These are phyloP conservation scores for Pythium aquatile DNA, from an alignment of 352 stramenopile species.

Conservation along the genomic window DNA sequence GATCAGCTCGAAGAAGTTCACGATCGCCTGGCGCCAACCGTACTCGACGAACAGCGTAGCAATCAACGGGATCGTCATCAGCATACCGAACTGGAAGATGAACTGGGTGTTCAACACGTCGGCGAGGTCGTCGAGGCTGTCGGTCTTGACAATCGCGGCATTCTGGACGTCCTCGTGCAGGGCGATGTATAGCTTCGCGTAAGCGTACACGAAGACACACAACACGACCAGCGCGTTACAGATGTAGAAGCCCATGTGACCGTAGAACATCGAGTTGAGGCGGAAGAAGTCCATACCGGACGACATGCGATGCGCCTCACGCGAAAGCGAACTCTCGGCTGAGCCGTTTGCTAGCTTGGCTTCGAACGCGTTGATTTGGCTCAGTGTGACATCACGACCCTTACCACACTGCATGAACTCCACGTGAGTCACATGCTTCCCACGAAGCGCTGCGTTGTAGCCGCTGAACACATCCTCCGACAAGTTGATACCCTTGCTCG, in stretches of 20 bases:
- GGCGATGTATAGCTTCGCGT: slow-evolving; percentile 86
- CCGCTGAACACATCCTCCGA: slow-evolving; percentile 89
- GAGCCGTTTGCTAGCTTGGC: slow-evolving; percentile 83
- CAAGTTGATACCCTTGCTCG: slow-evolving; percentile 87
- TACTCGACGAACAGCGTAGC: slow-evolving; percentile 83
- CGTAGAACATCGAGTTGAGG: slow-evolving; percentile 89
- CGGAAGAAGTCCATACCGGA: slow-evolving; percentile 87
- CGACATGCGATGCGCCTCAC: slow-evolving; percentile 81
- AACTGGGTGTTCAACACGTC: slow-evolving; percentile 85
- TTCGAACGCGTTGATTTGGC: slow-evolving; percentile 87
- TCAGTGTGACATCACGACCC: slow-evolving; percentile 84
- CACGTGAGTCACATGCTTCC: slow-evolving; percentile 73
- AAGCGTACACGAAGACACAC: slow-evolving; percentile 80
- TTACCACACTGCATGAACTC: slow-evolving; percentile 91
- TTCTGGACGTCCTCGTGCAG: slow-evolving; percentile 71
- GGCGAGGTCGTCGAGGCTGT: slow-evolving; percentile 65
- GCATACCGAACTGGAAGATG: slow-evolving; percentile 88
- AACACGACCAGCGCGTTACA: slow-evolving; percentile 79
- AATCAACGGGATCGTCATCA: slow-evolving; percentile 86
- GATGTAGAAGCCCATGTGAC: slow-evolving; percentile 89
- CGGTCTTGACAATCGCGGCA: slow-evolving; percentile 75
- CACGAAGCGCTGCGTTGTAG: slow-evolving; percentile 80
- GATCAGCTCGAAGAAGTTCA: slow-evolving; percentile 80
- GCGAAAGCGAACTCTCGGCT: slow-evolving; percentile 77
- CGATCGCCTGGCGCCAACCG: slow-evolving; percentile 75